Percentiles rank a stretch among this genome's conserved stretches.
Conservation (phyloP, 805 yeast genomes). For the Nakazawaea anatomiae region DNA sequence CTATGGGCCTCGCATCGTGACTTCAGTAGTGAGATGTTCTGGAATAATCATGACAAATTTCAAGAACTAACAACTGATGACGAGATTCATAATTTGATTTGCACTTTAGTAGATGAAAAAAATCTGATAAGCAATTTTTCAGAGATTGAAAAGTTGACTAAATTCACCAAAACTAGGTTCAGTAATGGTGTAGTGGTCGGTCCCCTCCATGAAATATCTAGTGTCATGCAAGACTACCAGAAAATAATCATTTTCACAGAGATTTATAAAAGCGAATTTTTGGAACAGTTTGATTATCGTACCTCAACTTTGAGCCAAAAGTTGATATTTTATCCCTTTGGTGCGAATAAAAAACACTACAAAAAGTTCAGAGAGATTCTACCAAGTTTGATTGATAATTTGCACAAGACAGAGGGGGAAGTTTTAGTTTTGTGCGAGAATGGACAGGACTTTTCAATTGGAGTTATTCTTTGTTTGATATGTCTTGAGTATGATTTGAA, state of each 20-base stretch:
- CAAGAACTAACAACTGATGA: background rate
- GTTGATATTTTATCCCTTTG: background rate
- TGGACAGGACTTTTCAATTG: slow-evolving; percentile 63
- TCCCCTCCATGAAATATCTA: background rate
- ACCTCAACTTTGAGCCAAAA: background rate
- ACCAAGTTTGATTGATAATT: background rate
- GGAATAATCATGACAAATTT: slow-evolving; percentile 37
- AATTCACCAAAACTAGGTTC: background rate
- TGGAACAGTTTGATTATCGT: background rate
- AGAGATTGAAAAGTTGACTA: background rate
- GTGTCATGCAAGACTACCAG: background rate
- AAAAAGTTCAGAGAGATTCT: slow-evolving; percentile 6
- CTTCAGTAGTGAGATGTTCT: slow-evolving; percentile 48
- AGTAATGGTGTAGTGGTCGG: background rate
- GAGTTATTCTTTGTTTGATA: slow-evolving; percentile 49
- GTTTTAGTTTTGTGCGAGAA: slow-evolving; percentile 52
- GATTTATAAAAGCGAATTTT: background rate
- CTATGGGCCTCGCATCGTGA: slow-evolving; percentile 54
- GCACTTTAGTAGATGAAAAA: background rate
- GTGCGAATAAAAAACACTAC: slow-evolving; percentile 5
- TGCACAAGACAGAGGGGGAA: slow-evolving; percentile 12
- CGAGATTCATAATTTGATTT: background rate
- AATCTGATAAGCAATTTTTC: background rate
- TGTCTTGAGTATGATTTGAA: slow-evolving; percentile 35
- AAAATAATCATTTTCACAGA: slow-evolving; percentile 4